Evolutionary conservation across 306 rosid genomes (phyloP), one percentile per base, ranked within the genome.

Genomic region (Prunus salicina): DNA sequence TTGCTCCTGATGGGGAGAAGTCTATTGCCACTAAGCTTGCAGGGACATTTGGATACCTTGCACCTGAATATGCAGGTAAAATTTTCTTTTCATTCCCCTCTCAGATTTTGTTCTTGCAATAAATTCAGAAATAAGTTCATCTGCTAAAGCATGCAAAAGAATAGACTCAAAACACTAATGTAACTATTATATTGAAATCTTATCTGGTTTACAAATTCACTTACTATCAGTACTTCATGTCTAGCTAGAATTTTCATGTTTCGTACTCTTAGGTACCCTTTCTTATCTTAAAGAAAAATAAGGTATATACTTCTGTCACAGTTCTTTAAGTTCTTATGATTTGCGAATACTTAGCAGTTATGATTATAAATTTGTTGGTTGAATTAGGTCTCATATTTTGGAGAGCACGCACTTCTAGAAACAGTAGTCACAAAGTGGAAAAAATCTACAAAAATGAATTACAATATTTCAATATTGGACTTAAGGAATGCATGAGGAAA

Each of bases 11-110:
- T 64, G 88, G 93, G 6, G 88, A 83, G 58, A 93, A 90, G 41
- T 90, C 92, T 24, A 76, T 93, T 58, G 87, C 79, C 1, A 90
- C 97, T 41, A 90, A 78, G 79, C 92, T 93, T 76, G 96, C 96
- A 5, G 96, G 97, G 20, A 93, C 97, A 47, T 93, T 93, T 70
- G 97, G 97, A 27, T 93, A 93, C 83, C 91, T 93, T 63, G 97
- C 97, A 30, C 97, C 97, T 34, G 97, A 93, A 79, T 93, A 89
- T 86, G 93, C 93, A 53, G 93, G 96, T 90, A 86, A 47, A 50
- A 6, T 68, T 32, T 19, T 68, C 30, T 43, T 57, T 63, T 49
- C 14, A 25, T 41, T 28, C 27, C 53, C 69, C 41, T 22, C 28
- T 64, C 5, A 70, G 24, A 30, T 28, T 25, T 27, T 8, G 34